Evolutionary conservation across 331 rosid genomes (phyloP), one percentile per base, ranked within the genome.

Genomic region (Cucumis variabilis): DNA sequence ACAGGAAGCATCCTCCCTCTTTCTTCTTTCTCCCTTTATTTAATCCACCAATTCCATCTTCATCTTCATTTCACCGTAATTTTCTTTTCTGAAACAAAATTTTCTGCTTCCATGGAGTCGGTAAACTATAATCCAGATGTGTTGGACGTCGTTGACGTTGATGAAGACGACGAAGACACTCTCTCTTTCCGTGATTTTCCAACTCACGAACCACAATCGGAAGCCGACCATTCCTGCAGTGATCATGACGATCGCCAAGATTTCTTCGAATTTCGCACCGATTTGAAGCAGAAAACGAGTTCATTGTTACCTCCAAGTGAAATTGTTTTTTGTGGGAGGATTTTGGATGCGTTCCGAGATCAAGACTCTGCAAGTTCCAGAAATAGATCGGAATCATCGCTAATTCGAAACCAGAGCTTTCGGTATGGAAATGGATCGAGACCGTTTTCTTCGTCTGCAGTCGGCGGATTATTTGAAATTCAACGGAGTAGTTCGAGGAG

Each of bases 291-390:
- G 21, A 15, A 62, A 16, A 5, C 88, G 10, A 74, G 65, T 8
- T 73, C 79, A 2, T 33, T 15, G 16, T 48, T 16, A 11, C 8
- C 41, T 62, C 85, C 88, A 0, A 73, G 86, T 62, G 88, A 87
- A 69, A 77, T 90, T n/a, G 87, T 94, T 62, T 93, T 94, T 87
- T 92, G 92, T 83, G 96, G 96, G 30, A 92, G 87, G 88, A 55
- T 90, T 78, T 90, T 93, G 6, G 83, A 86, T 80, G 33, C 89
- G 15, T 86, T 66, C 73, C 25, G 41, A 15, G 55, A 58, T 10
- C 24, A 81, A 27, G 71, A 82, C 21, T 30, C 10, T 30, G 9
- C 11, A 14, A 86, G 71, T 7, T 17, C 53, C 77, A 6, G 20
- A 3, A 58, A 20, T 16, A 74, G 75, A 15, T 77, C 91, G 0